phyloP scores from a whole-genome alignment of 2,329 filamentous ascomycete genomes.

The Fusarium sp. region DNA sequence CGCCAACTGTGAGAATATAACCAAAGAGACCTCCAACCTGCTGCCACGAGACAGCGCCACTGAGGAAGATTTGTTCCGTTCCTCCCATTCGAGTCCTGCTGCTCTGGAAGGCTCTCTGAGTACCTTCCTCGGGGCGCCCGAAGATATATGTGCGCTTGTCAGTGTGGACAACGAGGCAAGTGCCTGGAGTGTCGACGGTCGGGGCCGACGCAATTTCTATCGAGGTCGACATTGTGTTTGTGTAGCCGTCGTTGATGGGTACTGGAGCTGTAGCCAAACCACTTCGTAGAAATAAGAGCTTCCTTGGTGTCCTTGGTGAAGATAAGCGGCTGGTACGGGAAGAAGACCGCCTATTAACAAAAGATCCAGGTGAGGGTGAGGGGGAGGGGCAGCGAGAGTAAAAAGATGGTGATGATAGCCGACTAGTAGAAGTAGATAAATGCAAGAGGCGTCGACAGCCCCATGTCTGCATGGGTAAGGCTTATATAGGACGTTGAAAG shows the following conservation, averaged over 20 bases:
- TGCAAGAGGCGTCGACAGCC: conserved; percentile 35
- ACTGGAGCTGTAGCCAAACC: neutral
- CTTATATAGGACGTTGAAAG: neutral
- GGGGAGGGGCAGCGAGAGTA: neutral
- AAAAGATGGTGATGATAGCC: neutral
- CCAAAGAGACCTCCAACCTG: conserved; percentile 86
- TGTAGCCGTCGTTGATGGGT: no score
- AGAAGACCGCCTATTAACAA: conserved; percentile 5
- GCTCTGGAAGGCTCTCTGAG: conserved; percentile 80
- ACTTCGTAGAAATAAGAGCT: neutral
- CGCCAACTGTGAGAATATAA: conserved; percentile 85
- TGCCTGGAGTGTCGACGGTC: conserved; percentile 88
- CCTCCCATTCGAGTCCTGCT: conserved; percentile 73
- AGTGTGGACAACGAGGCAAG: conserved; percentile 80
- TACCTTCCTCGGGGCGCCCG: conserved; percentile 84
- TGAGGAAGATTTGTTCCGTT: conserved; percentile 83
- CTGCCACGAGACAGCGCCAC: conserved; percentile 80
- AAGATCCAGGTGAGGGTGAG: neutral
- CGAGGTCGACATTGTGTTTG: conserved; percentile 72
- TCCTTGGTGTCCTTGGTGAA: neutral
- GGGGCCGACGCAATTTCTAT: conserved; percentile 84
- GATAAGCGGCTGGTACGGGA: neutral
- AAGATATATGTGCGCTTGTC: conserved; percentile 87
- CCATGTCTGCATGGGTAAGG: conserved; percentile 49
- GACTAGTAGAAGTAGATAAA: conserved; percentile 32